phyloP scores from a whole-genome alignment of 768 basidiomycete genomes.

The Clitopilus hobsonii region DNA sequence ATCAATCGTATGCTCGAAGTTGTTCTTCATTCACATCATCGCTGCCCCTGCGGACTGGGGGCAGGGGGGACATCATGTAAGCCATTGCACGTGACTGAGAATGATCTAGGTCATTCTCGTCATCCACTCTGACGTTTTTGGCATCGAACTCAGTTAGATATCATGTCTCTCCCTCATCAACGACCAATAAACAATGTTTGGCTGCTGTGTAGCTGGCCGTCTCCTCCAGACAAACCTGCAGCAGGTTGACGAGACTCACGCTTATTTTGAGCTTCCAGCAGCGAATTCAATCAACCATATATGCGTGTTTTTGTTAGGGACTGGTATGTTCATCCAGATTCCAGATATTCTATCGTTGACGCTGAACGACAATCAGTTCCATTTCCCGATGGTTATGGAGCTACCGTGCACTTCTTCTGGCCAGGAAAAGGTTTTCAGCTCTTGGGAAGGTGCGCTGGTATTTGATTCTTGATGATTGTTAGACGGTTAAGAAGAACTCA shows the following conservation, averaged over 20 bases:
- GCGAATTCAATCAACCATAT: slow-evolving; percentile 80
- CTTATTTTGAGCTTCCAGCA: slow-evolving; percentile 66
- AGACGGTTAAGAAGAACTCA: no score
- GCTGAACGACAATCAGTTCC: slow-evolving; percentile 41
- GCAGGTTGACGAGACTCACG: slow-evolving; percentile 82
- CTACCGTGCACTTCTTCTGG: slow-evolving; percentile 83
- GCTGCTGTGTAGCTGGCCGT: slow-evolving; percentile 75
- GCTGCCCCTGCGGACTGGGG: no score
- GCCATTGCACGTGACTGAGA: neutral
- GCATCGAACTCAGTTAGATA: neutral
- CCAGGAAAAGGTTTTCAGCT: slow-evolving; percentile 85
- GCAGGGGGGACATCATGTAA: no score
- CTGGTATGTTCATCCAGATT: slow-evolving; percentile 38
- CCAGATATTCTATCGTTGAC: slow-evolving; percentile 3
- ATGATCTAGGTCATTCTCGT: neutral
- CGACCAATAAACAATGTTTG: slow-evolving; percentile 74
- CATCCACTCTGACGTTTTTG: neutral
- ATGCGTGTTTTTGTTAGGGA: slow-evolving; percentile 79
- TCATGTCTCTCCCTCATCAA: neutral
- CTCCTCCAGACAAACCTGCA: slow-evolving; percentile 75
- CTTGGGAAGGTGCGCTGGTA: slow-evolving; percentile 66
- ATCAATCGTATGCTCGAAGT: no score
- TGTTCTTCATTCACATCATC: no score
- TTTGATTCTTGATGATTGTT: neutral
- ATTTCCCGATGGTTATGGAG: slow-evolving; percentile 81